Evolutionary conservation across 202 grass and related monocot species (phyloP).

Genomic region (Hordeum pubiflorum): DNA sequence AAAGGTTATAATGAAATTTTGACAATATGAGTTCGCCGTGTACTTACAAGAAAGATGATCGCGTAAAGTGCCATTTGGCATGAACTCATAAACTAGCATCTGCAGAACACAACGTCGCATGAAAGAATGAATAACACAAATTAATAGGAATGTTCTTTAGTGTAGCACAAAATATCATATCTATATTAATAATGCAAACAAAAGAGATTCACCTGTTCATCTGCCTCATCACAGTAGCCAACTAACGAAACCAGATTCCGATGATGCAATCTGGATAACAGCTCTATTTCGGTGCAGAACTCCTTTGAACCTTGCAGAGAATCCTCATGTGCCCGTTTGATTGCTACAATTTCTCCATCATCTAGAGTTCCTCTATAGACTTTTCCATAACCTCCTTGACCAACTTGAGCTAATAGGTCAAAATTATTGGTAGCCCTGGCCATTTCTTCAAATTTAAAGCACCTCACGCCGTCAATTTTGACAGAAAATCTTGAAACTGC

Average conservation of each 20-base stretch:
- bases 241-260: slow-evolving; percentile 82
- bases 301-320: slow-evolving; percentile 95
- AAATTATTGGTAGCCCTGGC: slow-evolving; percentile 65
- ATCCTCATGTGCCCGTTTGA: slow-evolving; percentile 86
- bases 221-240: slow-evolving; percentile 94
- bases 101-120: slow-evolving; percentile 33
- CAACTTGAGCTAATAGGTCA: slow-evolving; percentile 57
- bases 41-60: slow-evolving; percentile 86
- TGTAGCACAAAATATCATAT: slow-evolving; percentile 16
- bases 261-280: slow-evolving; percentile 94
- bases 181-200: not conserved
- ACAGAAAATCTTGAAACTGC: slow-evolving; percentile 70
- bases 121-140: not conserved
- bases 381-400: slow-evolving; percentile 95
- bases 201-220: slow-evolving; percentile 72
- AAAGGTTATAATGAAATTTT: too few relatives aligned
- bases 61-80: slow-evolving; percentile 83
- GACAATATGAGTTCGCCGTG: not conserved
- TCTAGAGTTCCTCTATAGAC: slow-evolving; percentile 76
- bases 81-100: slow-evolving; percentile 99
- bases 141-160: not conserved
- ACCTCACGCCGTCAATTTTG: slow-evolving; percentile 74
- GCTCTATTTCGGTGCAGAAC: slow-evolving; percentile 93
- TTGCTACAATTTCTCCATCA: slow-evolving; percentile 72
- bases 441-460: slow-evolving; percentile 80